These are phyloP conservation scores for Scytalidium lignicola DNA, from an alignment of 2,329 filamentous ascomycete species.

Conservation along the genomic window DNA sequence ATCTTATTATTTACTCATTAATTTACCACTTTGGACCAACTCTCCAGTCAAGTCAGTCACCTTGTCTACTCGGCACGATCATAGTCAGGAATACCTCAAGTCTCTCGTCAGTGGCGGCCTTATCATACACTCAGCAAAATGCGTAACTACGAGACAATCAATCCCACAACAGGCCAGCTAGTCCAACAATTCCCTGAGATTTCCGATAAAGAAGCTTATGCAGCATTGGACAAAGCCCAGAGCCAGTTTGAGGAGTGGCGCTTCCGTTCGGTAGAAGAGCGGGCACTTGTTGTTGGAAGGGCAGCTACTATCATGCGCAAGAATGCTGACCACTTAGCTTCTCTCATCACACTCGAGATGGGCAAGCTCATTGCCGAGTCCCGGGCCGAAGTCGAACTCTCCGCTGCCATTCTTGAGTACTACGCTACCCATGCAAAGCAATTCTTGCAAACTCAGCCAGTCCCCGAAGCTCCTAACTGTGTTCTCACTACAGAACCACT, in stretches of 20 bases:
- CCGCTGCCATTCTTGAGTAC: neutral
- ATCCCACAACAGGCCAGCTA: no score
- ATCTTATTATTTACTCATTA: no score
- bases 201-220: no score
- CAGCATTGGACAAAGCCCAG: no score
- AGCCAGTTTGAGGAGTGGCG: neutral
- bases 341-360: neutral
- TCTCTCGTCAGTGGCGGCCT: no score
- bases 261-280: neutral
- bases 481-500: slow-evolving; percentile 37
- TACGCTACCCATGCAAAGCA: neutral
- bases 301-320: neutral
- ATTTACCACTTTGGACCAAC: no score
- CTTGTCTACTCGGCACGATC: no score
- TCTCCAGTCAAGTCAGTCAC: no score
- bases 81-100: no score
- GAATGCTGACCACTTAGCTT: neutral
- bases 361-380: neutral
- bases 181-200: no score
- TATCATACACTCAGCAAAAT: no score
- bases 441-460: neutral
- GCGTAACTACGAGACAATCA: no score
- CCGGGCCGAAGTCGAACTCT: neutral
- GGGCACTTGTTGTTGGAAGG: neutral
- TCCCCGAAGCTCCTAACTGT: neutral